Evolutionary conservation across 176 grass and related monocot genomes (phyloP).

Genomic region (Musa acuminata): DNA sequence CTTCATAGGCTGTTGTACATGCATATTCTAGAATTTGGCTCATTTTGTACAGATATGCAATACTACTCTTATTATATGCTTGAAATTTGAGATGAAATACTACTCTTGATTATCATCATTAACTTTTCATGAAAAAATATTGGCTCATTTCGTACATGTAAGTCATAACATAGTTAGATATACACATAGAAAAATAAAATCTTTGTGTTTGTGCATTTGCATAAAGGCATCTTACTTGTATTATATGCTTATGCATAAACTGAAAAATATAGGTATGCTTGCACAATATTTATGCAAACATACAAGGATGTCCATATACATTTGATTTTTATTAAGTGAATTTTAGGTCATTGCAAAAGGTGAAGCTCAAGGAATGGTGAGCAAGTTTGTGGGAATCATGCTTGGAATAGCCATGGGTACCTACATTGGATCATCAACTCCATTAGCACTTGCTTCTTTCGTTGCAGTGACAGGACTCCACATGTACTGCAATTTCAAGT

Average conservation of each 20-base stretch:
- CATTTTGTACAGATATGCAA: no score
- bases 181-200: neutral
- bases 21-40: neutral
- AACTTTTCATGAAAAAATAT: neutral
- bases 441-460: conserved; percentile 91
- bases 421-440: conserved; percentile 62
- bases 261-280: neutral
- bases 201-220: neutral
- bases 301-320: neutral
- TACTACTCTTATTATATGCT: no score
- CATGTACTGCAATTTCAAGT: conserved; percentile 98
- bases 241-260: neutral
- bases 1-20: neutral
- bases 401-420: conserved; percentile 80
- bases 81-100: neutral
- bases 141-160: neutral
- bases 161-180: neutral
- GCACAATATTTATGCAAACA: neutral
- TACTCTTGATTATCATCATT: neutral
- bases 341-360: conserved; percentile 98
- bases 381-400: conserved; percentile 89
- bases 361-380: conserved; percentile 98
- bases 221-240: neutral
- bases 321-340: neutral
- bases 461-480: conserved; percentile 63